These are phyloP conservation scores for Pancytospora epiphaga DNA, from an alignment of 371 early-diverging fungal species.

Conservation along the genomic window DNA sequence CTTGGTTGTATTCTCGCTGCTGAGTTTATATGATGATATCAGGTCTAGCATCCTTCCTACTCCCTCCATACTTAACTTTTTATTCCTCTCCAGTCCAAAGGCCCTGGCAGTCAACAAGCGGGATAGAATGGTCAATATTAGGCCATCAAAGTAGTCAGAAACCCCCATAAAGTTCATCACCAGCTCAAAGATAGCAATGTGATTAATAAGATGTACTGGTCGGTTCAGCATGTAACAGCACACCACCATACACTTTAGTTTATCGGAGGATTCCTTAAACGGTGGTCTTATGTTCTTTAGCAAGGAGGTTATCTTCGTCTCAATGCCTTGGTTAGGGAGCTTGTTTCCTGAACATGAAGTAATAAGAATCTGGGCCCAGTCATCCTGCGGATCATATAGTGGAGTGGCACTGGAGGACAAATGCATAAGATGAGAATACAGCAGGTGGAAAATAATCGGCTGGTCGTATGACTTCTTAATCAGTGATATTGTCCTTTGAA, in stretches of 20 bases:
- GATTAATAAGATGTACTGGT: constrained; percentile 27
- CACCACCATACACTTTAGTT: constrained; percentile 39
- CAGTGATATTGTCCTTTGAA: constrained; percentile 28
- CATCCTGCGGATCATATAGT: constrained; percentile 33
- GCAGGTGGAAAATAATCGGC: constrained; percentile 45
- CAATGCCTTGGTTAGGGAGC: constrained; percentile 36
- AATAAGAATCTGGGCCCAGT: constrained; percentile 41
- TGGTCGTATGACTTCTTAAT: constrained; percentile 46
- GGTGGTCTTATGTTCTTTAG: constrained; percentile 28
- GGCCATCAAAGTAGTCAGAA: constrained; percentile 30
- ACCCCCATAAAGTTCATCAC: constrained; percentile 35
- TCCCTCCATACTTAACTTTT: constrained; percentile 27
- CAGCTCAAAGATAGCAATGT: constrained; percentile 44
- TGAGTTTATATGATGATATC: constrained; percentile 6
- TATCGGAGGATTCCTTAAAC: neutral
- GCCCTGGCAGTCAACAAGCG: neutral
- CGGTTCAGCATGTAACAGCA: constrained; percentile 41
- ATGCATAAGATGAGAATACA: constrained; percentile 21
- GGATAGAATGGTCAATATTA: constrained; percentile 31
- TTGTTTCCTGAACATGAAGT: constrained; percentile 14
- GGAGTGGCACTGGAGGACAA: constrained; percentile 6
- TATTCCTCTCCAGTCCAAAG: constrained; percentile 24
- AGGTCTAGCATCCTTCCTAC: constrained; percentile 15
- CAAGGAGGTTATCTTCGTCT: constrained; percentile 36
- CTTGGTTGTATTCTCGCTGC: constrained; percentile 5